A percentile compares a stretch with the other conserved stretches of the same genome.
These are phyloP conservation scores for Dryas alaskensis DNA, from an alignment of 306 rosid genomes.

Conservation along the genomic window DNA sequence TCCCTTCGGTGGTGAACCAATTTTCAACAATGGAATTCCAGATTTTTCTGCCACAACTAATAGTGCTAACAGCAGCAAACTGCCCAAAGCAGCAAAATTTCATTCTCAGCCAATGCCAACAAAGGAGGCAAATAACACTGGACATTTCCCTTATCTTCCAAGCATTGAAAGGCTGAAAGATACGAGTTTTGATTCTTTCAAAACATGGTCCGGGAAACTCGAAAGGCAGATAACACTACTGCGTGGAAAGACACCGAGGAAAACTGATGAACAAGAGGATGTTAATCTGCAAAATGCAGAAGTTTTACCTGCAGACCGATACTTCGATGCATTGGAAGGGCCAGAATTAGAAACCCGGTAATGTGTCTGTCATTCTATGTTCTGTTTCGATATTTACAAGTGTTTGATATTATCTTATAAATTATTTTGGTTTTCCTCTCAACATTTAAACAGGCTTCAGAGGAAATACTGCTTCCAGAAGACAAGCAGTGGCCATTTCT, in stretches of 20 bases:
- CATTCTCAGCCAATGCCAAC: conserved; percentile 75
- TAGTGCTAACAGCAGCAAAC: conserved; percentile 10
- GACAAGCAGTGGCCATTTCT: conserved; percentile 84
- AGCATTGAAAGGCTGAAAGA: conserved; percentile 41
- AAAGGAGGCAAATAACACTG: conserved; percentile 14
- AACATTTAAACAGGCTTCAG: conserved; percentile 55
- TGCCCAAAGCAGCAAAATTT: conserved; percentile 37
- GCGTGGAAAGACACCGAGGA: conserved; percentile 48
- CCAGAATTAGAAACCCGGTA: conserved; percentile 80
- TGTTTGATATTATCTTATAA: neutral
- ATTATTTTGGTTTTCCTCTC: neutral
- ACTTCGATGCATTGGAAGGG: conserved; percentile 47
- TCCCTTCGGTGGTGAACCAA: conserved; percentile 40
- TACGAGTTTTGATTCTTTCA: conserved; percentile 69
- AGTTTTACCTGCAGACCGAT: conserved; percentile 59
- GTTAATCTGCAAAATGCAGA: conserved; percentile 27
- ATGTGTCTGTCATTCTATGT: conserved; percentile 1
- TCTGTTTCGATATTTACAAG: neutral
- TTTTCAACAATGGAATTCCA: conserved; percentile 20
- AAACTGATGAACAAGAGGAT: conserved; percentile 22
- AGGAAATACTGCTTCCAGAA: conserved; percentile 74
- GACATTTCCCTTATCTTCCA: conserved; percentile 27
- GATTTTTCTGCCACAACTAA: conserved; percentile 5
- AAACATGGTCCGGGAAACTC: conserved; percentile 75
- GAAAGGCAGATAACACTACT: conserved; percentile 66